Base-by-base conservation (phyloP, 768 basidiomycete genomes). In the Calocybe gangraenosa region DNA sequence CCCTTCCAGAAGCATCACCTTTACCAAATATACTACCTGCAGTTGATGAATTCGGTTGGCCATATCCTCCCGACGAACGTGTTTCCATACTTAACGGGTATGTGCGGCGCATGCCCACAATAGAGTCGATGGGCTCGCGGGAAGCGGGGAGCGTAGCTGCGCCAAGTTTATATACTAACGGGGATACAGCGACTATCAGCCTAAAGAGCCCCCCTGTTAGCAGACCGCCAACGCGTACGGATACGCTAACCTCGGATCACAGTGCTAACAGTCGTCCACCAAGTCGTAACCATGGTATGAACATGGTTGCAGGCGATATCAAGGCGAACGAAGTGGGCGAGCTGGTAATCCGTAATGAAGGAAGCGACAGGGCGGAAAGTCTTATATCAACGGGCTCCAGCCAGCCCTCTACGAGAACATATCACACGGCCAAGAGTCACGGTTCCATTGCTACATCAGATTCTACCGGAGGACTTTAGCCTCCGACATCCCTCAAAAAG, bases 51-150 rank as follows among this genome's bases (percentile, higher is more conserved):
- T 74, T 73, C 38, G 73, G 71, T 2, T 59, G 64, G 19, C 71
- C 71, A 2, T 73, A 72, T 53, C 67, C 67, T 15, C 66, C 71
- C 17, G 77, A 77, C 31, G 71, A 75, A 46, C 70, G 75, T 42
- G 67, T 87, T 22, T 73, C 72, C 5, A 71, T 89, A 39, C 65
- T 90, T 44, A 83, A 85, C 42, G 70, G 75, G 18, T 76, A 70
- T 54, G 73, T 89, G 35, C 71, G 75, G 41, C 82, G 87, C 31
- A 87, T 90, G 87, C 81, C 85, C 15, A 89, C 87, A 21, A 89
- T 89, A 49, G 85, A 88, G 59, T 81, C 79, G 34, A 71, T 88
- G 60, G 86, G 84, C 32, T 84, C 82, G 14, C 73, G 76, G 40
- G 87, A 90, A 49, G 48, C 68, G 39, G 63, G 58, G 31, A 65